A percentile compares a stretch with the other conserved stretches of the same genome.
phyloP scores from a whole-genome alignment of 2,329 filamentous ascomycete genomes.

The Microcyclosporella mali region DNA sequence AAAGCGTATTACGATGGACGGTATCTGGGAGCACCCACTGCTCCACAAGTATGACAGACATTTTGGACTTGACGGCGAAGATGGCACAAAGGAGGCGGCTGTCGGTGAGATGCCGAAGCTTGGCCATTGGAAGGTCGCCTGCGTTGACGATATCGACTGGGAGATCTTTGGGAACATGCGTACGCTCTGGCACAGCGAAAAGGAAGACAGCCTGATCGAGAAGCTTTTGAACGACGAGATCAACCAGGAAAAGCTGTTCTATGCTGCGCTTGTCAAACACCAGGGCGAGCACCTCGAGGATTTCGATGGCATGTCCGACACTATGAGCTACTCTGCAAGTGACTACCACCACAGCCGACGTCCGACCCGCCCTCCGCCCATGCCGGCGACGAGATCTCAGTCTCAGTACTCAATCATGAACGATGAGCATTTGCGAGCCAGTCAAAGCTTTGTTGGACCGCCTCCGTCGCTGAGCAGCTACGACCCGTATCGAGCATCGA shows the following conservation, averaged over 20 bases:
- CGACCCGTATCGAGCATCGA: conserved; percentile 74
- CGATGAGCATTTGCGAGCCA: conserved; percentile 45
- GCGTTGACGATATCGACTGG: conserved; percentile 64
- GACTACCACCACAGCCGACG: conserved; percentile 74
- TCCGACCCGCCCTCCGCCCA: conserved; percentile 30
- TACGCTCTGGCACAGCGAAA: conserved; percentile 84
- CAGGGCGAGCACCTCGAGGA: conserved; percentile 80
- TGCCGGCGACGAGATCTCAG: conserved; percentile 41
- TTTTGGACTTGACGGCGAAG: conserved; percentile 59
- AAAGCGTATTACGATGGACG: conserved; percentile 68
- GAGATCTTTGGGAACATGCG: conserved; percentile 80
- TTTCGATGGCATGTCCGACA: conserved; percentile 62
- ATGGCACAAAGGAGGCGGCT: conserved; percentile 41
- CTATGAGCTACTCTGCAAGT: conserved; percentile 73
- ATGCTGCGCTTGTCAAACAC: conserved; percentile 75
- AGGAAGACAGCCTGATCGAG: conserved; percentile 62
- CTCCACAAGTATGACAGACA: conserved; percentile 70
- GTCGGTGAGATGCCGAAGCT: conserved; percentile 52
- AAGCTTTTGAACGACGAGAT: conserved; percentile 53
- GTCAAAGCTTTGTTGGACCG: conserved; percentile 46
- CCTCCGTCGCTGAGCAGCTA: conserved; percentile 60
- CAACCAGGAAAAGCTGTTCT: conserved; percentile 92
- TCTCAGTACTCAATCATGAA: conserved; percentile 54
- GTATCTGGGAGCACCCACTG: conserved; percentile 85
- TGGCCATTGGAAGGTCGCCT: conserved; percentile 57